Percentiles rank a stretch among this genome's conserved stretches.
These are phyloP conservation scores for Gynochthodes officinalis DNA, from an alignment of 257 asterid genomes.

Conservation along the genomic window DNA sequence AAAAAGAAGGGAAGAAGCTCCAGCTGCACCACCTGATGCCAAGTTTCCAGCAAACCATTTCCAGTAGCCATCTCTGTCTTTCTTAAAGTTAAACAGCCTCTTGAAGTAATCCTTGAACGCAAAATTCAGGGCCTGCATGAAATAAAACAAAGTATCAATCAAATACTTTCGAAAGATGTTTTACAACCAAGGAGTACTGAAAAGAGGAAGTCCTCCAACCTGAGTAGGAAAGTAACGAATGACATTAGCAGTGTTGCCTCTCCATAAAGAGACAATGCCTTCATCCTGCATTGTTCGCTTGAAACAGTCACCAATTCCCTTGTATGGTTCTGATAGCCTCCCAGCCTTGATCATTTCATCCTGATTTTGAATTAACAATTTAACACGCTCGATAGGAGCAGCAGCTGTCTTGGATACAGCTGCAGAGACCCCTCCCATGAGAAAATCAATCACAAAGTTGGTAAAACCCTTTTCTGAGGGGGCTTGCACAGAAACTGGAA, in stretches of 20 bases:
- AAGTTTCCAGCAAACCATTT: conserved; percentile 43
- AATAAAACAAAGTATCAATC: not conserved
- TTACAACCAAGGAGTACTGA: not conserved
- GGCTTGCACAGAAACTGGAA: conserved; percentile 38
- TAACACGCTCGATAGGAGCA: conserved; percentile 41
- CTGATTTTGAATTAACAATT: conserved; percentile 38
- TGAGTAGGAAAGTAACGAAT: conserved; percentile 48
- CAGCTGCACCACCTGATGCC: conserved; percentile 44
- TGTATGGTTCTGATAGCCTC: conserved; percentile 38
- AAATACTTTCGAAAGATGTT: not conserved
- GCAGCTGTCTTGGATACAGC: conserved; percentile 46
- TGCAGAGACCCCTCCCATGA: conserved; percentile 55
- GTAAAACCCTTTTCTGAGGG: conserved; percentile 37
- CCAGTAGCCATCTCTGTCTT: conserved; percentile 46
- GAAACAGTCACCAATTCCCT: conserved; percentile 37
- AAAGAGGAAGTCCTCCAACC: conserved; percentile 16
- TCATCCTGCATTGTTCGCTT: conserved; percentile 29
- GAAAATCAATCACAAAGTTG: conserved; percentile 34
- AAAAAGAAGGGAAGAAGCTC: conserved; percentile 40
- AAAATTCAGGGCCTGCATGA: conserved; percentile 38
- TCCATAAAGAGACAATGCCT: conserved; percentile 33
- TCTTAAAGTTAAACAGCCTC: conserved; percentile 40
- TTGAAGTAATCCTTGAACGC: conserved; percentile 47
- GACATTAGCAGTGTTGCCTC: conserved; percentile 45
- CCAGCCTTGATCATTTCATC: conserved; percentile 44